These are phyloP conservation scores for Colletotrichum zoysiae DNA, from an alignment of 2,329 filamentous ascomycete genomes.

Conservation along the genomic window DNA sequence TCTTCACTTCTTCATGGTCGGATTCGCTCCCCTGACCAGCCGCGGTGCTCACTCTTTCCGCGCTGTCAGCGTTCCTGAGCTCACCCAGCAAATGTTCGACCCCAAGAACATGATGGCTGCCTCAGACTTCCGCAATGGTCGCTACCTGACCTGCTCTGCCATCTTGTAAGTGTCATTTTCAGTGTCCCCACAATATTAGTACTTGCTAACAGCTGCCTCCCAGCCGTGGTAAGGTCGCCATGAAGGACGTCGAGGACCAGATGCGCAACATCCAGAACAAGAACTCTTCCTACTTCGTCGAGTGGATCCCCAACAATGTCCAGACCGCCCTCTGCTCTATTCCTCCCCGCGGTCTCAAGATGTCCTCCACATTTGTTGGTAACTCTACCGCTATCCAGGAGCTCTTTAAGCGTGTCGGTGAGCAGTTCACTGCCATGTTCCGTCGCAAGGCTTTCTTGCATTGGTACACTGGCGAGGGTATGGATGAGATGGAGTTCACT, in stretches of 20 bases:
- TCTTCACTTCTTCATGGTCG: constrained; percentile 99
- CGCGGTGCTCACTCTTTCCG: constrained; percentile 90
- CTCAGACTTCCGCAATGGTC: constrained; percentile 99
- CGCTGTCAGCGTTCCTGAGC: constrained; percentile 95
- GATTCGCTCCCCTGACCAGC: constrained; percentile 97
- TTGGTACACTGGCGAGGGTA: constrained; percentile 99
- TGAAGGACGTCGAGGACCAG: constrained; percentile 99
- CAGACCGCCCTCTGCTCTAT: constrained; percentile 99
- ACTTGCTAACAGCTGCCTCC: constrained; percentile 3
- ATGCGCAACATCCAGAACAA: constrained; percentile 99
- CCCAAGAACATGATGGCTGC: constrained; percentile 99
- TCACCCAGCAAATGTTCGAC: constrained; percentile 99
- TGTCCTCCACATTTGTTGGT: constrained; percentile 98
- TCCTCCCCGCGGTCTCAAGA: constrained; percentile 96
- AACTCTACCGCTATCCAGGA: constrained; percentile 99
- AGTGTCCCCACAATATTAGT: background rate
- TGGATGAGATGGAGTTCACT: constrained; percentile 99
- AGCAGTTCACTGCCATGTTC: constrained; percentile 99
- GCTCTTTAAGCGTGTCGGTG: constrained; percentile 99
- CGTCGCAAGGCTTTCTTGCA: constrained; percentile 99
- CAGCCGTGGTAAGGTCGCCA: constrained; percentile 97
- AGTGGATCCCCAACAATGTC: constrained; percentile 99
- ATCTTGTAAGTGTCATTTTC: constrained; percentile 79
- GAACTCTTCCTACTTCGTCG: constrained; percentile 99
- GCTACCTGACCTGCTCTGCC: constrained; percentile 98